phyloP scores from a whole-genome alignment of 2,329 filamentous ascomycete species.

The Macroventuria anomochaeta region DNA sequence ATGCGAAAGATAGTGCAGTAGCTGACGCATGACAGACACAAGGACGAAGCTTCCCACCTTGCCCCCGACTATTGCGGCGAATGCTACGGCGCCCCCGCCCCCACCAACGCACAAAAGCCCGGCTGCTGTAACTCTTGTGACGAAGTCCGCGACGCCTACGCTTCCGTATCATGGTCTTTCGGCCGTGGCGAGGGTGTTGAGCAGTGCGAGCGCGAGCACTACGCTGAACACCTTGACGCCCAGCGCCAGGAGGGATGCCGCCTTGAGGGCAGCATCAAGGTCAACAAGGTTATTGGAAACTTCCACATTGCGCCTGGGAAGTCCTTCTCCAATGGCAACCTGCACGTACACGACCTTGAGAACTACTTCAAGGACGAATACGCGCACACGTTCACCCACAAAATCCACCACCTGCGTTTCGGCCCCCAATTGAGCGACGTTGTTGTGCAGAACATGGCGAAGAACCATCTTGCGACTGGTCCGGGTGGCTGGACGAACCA shows the following conservation, averaged over 20 bases:
- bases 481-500: conserved; percentile 79
- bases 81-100: conserved; percentile 85
- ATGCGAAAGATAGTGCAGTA: not conserved
- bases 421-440: conserved; percentile 86
- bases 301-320: conserved; percentile 97
- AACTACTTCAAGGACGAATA: conserved; percentile 82
- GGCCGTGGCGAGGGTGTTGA: conserved; percentile 90
- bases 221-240: conserved; percentile 83
- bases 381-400: conserved; percentile 86
- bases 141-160: conserved; percentile 95
- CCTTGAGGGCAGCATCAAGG: conserved; percentile 86
- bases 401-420: conserved; percentile 87
- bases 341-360: conserved; percentile 97
- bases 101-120: conserved; percentile 73
- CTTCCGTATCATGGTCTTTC: conserved; percentile 88
- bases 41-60: conserved; percentile 74
- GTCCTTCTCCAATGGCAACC: conserved; percentile 93
- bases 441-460: conserved; percentile 55
- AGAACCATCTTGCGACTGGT: conserved; percentile 61
- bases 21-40: conserved; percentile 60
- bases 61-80: conserved; percentile 91
- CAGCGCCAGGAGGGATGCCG: conserved; percentile 93
- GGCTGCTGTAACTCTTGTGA: conserved; percentile 98
- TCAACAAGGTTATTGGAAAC: conserved; percentile 98
- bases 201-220: conserved; percentile 95